These are phyloP conservation scores for Saccharomycopsis capsularis DNA, from an alignment of 805 yeast species.

Conservation along the genomic window DNA sequence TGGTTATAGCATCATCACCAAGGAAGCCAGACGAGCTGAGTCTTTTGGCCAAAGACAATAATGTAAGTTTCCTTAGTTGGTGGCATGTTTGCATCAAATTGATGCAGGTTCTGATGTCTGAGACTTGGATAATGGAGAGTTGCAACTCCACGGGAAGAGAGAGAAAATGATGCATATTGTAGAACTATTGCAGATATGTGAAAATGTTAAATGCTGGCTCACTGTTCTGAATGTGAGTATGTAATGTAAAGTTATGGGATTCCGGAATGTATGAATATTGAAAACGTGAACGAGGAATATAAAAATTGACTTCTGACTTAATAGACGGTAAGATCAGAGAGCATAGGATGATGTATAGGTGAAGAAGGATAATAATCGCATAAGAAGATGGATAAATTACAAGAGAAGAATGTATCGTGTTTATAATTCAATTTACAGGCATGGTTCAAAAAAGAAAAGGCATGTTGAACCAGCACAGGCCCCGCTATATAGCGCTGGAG, in stretches of 20 bases:
- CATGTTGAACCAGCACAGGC: too few relatives aligned
- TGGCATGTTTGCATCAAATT: not conserved
- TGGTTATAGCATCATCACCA: too few relatives aligned
- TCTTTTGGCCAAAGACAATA: not conserved
- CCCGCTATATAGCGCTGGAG: too few relatives aligned
- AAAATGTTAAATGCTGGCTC: too few relatives aligned
- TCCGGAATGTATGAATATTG: too few relatives aligned
- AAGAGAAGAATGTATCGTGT: too few relatives aligned
- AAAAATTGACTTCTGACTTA: not conserved
- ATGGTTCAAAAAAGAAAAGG: too few relatives aligned
- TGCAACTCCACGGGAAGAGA: constrained; percentile 5
- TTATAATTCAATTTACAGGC: too few relatives aligned
- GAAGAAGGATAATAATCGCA: not conserved
- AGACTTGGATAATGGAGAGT: not conserved
- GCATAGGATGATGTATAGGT: not conserved
- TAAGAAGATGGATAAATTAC: not conserved
- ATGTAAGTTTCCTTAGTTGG: not conserved
- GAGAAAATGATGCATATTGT: not conserved
- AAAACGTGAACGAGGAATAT: too few relatives aligned
- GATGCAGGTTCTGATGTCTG: not conserved
- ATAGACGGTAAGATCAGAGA: not conserved
- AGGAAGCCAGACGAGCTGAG: not conserved
- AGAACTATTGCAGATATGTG: too few relatives aligned
- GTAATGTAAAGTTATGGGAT: too few relatives aligned
- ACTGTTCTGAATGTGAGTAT: too few relatives aligned